Base-by-base conservation (phyloP, 345 rosid species). In the Atalantia buxifolia region DNA sequence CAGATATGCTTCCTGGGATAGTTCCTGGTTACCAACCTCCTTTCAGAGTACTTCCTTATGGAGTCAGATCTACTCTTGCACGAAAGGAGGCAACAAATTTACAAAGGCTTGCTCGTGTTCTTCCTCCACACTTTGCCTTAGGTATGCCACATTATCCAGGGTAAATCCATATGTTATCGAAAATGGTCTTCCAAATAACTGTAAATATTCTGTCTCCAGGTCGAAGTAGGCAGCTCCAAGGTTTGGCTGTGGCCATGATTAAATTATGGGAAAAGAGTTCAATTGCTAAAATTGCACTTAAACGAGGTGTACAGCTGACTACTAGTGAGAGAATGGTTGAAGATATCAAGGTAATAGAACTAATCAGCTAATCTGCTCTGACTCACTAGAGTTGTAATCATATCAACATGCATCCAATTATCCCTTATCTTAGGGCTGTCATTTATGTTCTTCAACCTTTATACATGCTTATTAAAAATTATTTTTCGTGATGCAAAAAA, bases 311-410 rank as follows among this genome's bases (percentile, higher is more conserved):
- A 25, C 93, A 92, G 77, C 84, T 91, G 80, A 90, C 96, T 33
- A 93, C 98, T 64, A 95, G 98, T 84, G 99, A 95, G 85, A 93
- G 98, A 85, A 95, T 95, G 98, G 96, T 97, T 61, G 99, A 95
- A 84, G 98, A 93, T 79, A 81, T 95, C 71, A 95, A 92, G 99
- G 99, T 95, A 80, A 73, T 65, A 33, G 30, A 68, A 76, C 50
- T 74, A 27, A 67, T 55, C 24, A 9, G 78, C 63, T 70, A 69
- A 35, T 22, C 24, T 59, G 71, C 22, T 61, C 28, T 71, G 62
- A 48, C 13, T 60, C 27, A 22, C 18, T 62, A 8, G 16, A 4
- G n/a, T 74, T 35, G 69, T 21, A 33, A 31, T 61, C 8, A n/a
- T 66, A 19, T 76, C 50, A 27, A 28, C 27, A 21, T 75, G 72